phyloP scores from a whole-genome alignment of 163 green algal species.

The Chloroidium sp. region DNA sequence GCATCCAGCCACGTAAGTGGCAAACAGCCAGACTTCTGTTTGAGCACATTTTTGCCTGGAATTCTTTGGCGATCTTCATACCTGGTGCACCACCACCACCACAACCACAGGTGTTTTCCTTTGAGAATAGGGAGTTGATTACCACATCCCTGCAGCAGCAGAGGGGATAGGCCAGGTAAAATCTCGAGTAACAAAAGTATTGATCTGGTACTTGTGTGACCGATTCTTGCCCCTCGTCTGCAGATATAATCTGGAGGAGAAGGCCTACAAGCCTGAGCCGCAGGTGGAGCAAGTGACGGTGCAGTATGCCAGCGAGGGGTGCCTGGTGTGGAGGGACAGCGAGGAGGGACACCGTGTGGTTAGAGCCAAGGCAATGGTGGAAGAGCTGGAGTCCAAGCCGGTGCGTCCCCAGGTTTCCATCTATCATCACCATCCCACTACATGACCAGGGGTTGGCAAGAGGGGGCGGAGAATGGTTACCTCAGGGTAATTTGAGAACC shows the following conservation, averaged over 20 bases:
- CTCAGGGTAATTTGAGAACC: too few species aligned
- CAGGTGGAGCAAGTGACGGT: slow-evolving; percentile 76
- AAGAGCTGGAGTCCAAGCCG: too few species aligned
- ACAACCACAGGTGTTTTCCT: not conserved
- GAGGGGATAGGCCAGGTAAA: too few species aligned
- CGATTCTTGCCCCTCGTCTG: too few species aligned
- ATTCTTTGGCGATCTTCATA: not conserved
- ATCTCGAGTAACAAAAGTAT: not conserved
- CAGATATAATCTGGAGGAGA: slow-evolving; percentile 7
- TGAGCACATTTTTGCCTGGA: not conserved
- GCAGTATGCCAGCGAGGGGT: slow-evolving; percentile 72
- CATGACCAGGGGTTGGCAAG: too few species aligned
- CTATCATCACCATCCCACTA: too few species aligned
- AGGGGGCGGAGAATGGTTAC: too few species aligned
- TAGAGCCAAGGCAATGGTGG: too few species aligned
- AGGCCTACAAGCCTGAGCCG: slow-evolving; percentile 38
- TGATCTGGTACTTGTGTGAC: not conserved
- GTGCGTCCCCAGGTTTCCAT: too few species aligned
- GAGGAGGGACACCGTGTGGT: slow-evolving; percentile 68
- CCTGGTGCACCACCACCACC: not conserved
- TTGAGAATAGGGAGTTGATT: not conserved
- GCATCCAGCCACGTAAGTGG: slow-evolving; percentile 1
- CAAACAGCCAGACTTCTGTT: not conserved
- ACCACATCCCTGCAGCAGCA: not conserved
- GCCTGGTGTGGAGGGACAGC: slow-evolving; percentile 60